phyloP scores from a whole-genome alignment of 1,284 basidiomycete genomes.

The Cystobasidiaceae sp. region DNA sequence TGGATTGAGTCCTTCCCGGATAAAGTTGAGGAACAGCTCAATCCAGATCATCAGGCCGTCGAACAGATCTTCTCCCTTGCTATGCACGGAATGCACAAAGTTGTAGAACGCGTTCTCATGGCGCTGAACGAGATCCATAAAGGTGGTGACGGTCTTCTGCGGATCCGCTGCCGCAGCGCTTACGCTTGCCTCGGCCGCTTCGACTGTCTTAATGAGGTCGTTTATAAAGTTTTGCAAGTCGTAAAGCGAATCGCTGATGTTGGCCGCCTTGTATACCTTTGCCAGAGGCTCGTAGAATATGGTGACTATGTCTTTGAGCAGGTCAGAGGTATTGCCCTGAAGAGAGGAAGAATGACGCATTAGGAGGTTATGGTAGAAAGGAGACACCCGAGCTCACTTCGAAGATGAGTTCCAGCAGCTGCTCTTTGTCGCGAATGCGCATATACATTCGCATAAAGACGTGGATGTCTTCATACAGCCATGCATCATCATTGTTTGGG shows the following conservation, averaged over 20 bases:
- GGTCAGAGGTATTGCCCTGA: constrained; percentile 86
- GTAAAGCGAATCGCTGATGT: constrained; percentile 85
- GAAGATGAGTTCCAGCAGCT: constrained; percentile 87
- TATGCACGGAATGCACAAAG: constrained; percentile 98
- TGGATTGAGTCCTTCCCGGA: constrained; percentile 71
- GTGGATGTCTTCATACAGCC: constrained; percentile 85
- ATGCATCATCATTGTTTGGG: constrained; percentile 84
- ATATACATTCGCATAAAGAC: constrained; percentile 72
- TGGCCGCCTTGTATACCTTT: constrained; percentile 95
- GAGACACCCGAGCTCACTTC: constrained; percentile 57
- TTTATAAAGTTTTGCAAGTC: constrained; percentile 94
- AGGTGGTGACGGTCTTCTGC: constrained; percentile 78
- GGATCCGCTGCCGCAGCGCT: constrained; percentile 79
- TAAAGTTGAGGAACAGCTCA: constrained; percentile 84
- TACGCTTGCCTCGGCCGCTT: constrained; percentile 77
- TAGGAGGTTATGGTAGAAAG: background rate
- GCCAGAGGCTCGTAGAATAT: constrained; percentile 99
- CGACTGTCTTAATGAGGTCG: constrained; percentile 91
- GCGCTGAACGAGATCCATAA: constrained; percentile 86
- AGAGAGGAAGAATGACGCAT: background rate
- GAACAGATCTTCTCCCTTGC: constrained; percentile 91
- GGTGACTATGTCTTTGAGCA: constrained; percentile 97
- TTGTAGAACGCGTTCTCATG: constrained; percentile 94
- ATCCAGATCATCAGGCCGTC: constrained; percentile 94
- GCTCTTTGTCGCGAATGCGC: constrained; percentile 80